Base-by-base conservation (phyloP, 2,329 filamentous ascomycete species). In the Penicillium sp. region DNA sequence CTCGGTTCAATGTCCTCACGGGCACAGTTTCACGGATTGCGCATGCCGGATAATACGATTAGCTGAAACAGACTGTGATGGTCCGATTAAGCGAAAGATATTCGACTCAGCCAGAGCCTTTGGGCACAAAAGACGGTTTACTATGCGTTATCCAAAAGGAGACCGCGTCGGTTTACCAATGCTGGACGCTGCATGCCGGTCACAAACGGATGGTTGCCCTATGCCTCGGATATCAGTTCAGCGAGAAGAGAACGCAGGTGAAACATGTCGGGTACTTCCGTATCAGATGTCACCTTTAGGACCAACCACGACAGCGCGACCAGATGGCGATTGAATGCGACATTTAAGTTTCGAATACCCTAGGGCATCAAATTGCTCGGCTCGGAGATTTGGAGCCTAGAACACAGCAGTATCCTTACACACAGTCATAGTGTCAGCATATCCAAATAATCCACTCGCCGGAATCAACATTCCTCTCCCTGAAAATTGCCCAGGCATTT, bases 1-100 rank as follows among this genome's bases (percentile, higher is more conserved):
- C 80, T 86, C 89, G 89, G 90, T 87, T 86, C 72, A 74, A 67
- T 68, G 62, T 70, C 64, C 62, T 42, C 43, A 42, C 42, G 58
- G 64, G 62, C 64, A 59, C 54, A 90, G 89, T 83, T 71, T 92
- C 89, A 86, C 86, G 85, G 81, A 82, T 73, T 75, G 80, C 79
- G 84, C 87, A 89, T 86, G 86, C 86, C 82, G 78, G 83, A 78
- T 79, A 50, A 80, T 80, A 82, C 82, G 86, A 93, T 73, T 92
- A 92, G 77, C 78, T 72, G 71, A 69, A 63, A 68, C 63, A 64
- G 65, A 65, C 69, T 71, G 63, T 67, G 63, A 67, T 64, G 65
- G 70, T 62, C 59, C 58, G 69, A 68, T 66, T 68, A 60, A 63
- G 66, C 59, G 68, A 75, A 77, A 73, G 64, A 68, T 65, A 64